Percentiles rank a stretch among this genome's conserved stretches.
These are phyloP conservation scores for Cladorrhinum sp. DNA, from an alignment of 2,329 filamentous ascomycete genomes.

Conservation along the genomic window DNA sequence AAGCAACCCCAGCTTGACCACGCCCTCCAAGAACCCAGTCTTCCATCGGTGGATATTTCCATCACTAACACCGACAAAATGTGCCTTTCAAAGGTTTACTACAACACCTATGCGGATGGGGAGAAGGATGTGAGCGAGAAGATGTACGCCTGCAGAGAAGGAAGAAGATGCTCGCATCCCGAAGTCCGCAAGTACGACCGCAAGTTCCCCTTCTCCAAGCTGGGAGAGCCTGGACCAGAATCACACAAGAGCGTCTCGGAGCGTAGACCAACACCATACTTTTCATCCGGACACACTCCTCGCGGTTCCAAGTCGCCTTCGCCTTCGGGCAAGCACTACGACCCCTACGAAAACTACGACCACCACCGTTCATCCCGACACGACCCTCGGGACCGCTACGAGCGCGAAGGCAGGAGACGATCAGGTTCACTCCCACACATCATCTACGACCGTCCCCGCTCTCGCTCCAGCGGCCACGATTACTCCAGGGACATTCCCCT, in stretches of 20 bases:
- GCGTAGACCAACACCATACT: slow-evolving; percentile 24
- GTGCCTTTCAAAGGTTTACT: slow-evolving; percentile 35
- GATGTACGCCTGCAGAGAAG: slow-evolving; percentile 31
- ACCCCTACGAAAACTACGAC: slow-evolving; percentile 17
- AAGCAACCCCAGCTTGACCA: neutral
- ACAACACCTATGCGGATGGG: slow-evolving; percentile 35
- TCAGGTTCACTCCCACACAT: slow-evolving; percentile 25
- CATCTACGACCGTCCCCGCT: slow-evolving; percentile 24
- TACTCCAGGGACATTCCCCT: slow-evolving; percentile 20
- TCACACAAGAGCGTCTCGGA: slow-evolving; percentile 21
- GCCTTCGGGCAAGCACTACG: slow-evolving; percentile 21
- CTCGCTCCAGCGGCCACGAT: slow-evolving; percentile 19
- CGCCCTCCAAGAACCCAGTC: neutral
- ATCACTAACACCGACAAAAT: slow-evolving; percentile 28
- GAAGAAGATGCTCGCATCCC: slow-evolving; percentile 30
- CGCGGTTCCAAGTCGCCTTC: slow-evolving; percentile 28
- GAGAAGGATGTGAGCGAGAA: slow-evolving; percentile 32
- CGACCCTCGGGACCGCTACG: slow-evolving; percentile 18
- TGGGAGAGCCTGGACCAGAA: slow-evolving; percentile 19
- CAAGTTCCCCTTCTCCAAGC: slow-evolving; percentile 29
- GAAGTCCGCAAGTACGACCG: slow-evolving; percentile 28
- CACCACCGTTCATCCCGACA: slow-evolving; percentile 15
- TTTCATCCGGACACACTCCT: slow-evolving; percentile 17
- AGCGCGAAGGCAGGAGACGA: slow-evolving; percentile 4
- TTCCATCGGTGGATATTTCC: neutral